Conservation (phyloP, 352 stramenopile species). For the Pythium plurisporium region DNA sequence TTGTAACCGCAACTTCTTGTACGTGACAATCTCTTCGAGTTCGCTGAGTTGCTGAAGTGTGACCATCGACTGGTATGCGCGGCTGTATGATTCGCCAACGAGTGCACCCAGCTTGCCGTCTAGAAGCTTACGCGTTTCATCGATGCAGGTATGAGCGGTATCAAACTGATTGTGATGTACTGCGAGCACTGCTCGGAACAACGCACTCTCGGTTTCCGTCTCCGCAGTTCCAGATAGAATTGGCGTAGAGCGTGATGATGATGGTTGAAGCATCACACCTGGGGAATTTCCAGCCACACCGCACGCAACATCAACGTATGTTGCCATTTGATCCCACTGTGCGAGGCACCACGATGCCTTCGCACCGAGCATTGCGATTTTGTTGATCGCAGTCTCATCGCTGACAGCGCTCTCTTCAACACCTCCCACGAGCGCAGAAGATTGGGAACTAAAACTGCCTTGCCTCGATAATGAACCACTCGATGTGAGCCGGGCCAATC, state of each 20-base stretch:
- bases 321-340: conserved; percentile 80
- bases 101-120: conserved; percentile 95
- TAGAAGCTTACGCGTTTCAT: conserved; percentile 94
- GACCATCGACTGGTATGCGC: conserved; percentile 97
- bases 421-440: background rate
- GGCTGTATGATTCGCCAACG: conserved; percentile 96
- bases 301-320: conserved; percentile 61
- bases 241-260: background rate
- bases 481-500: conserved; percentile 5
- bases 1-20: conserved; percentile 69
- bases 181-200: conserved; percentile 90
- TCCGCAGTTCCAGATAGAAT: conserved; percentile 6
- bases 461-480: conserved; percentile 21
- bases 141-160: conserved; percentile 89
- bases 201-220: conserved; percentile 23
- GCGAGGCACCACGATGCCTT: conserved; percentile 82
- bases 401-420: conserved; percentile 3
- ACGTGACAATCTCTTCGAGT: conserved; percentile 90
- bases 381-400: conserved; percentile 50
- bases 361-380: conserved; percentile 75
- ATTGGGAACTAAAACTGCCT: conserved; percentile 17
- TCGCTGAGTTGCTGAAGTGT: conserved; percentile 97
- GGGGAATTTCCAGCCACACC: conserved; percentile 13
- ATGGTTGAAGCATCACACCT: background rate
- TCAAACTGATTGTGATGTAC: conserved; percentile 92